Percentiles rank a stretch among this genome's conserved stretches.
Conservation (phyloP, 2,329 filamentous ascomycete genomes). For the Lecanosticta acicola region DNA sequence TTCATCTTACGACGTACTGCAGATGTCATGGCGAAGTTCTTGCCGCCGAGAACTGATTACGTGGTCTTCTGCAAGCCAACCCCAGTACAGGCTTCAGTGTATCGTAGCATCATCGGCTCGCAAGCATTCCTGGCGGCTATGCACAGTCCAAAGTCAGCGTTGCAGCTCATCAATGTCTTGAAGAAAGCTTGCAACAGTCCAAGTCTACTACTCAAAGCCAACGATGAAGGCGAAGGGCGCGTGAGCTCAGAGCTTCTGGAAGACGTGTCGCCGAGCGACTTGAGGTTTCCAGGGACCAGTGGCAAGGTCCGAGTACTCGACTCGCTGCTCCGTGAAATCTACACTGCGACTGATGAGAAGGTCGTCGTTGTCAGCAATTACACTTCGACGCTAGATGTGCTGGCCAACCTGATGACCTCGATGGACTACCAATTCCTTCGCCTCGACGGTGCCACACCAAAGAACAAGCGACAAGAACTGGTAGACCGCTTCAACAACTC, state of each 20-base stretch:
- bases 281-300: conserved; percentile 54
- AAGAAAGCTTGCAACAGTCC: conserved; percentile 73
- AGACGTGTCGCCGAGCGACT: conserved; percentile 50
- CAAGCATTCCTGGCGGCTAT: conserved; percentile 58
- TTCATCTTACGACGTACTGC: conserved; percentile 63
- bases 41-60: conserved; percentile 63
- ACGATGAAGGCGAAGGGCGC: conserved; percentile 38
- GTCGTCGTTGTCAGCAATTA: conserved; percentile 73
- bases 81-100: conserved; percentile 53
- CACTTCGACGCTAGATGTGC: conserved; percentile 64
- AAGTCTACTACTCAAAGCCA: conserved; percentile 50
- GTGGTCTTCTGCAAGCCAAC: conserved; percentile 62
- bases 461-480: conserved; percentile 59
- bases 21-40: conserved; percentile 59
- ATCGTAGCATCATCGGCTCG: conserved; percentile 59
- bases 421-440: conserved; percentile 59
- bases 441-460: conserved; percentile 62
- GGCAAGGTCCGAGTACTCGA: conserved; percentile 64
- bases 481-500: conserved; percentile 66
- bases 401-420: conserved; percentile 56
- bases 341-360: conserved; percentile 59
- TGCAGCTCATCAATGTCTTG: conserved; percentile 65
- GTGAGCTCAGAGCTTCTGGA: conserved; percentile 26
- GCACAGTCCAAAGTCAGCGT: conserved; percentile 56
- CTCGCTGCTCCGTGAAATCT: conserved; percentile 57